A percentile compares a stretch with the other conserved stretches of the same genome.
Evolutionary conservation across 495 filamentous ascomycete genomes (phyloP).

Genomic region (Cryomyces minteri): DNA sequence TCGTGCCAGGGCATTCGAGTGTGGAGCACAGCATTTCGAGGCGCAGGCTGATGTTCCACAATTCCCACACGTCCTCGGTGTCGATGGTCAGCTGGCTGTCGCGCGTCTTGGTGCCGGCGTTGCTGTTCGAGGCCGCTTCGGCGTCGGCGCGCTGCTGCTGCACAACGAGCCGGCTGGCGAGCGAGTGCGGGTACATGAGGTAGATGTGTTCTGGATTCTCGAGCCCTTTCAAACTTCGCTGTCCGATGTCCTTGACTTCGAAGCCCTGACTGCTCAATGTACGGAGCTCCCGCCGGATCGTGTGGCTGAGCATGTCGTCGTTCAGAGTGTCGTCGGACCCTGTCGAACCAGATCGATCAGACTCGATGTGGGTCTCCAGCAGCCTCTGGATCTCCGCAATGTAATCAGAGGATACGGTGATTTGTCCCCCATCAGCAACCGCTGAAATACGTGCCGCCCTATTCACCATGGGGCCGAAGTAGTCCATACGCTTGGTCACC

Average conservation of each 20-base stretch:
- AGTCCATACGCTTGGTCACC: conserved; percentile 95
- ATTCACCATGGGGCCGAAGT: conserved; percentile 99
- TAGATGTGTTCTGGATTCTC: conserved; percentile 95
- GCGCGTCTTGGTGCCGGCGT: conserved; percentile 14
- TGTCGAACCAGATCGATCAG: conserved; percentile 46
- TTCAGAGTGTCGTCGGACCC: conserved; percentile 50
- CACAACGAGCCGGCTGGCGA: conserved; percentile 59
- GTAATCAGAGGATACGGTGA: conserved; percentile 90
- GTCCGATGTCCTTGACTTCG: conserved; percentile 88
- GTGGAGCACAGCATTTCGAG: conserved; percentile 84
- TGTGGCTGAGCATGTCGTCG: conserved; percentile 47
- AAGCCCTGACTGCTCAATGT: conserved; percentile 84
- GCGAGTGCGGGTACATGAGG: conserved; percentile 74
- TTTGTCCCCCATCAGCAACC: conserved; percentile 93
- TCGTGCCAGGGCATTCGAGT: conserved; percentile 44
- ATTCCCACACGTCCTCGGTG: conserved; percentile 64
- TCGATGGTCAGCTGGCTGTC: conserved; percentile 35
- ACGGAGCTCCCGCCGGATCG: conserved; percentile 75
- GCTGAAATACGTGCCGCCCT: conserved; percentile 82
- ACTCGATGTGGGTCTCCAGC: conserved; percentile 66
- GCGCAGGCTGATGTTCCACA: conserved; percentile 79
- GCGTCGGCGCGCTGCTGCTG: conserved; percentile 33
- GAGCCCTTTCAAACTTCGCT: conserved; percentile 83
- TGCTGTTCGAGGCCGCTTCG: conserved; percentile 23
- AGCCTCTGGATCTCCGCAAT: conserved; percentile 88